These are phyloP conservation scores for Picochlorum sp. DNA, from an alignment of 139 green algal genomes.

Conservation along the genomic window DNA sequence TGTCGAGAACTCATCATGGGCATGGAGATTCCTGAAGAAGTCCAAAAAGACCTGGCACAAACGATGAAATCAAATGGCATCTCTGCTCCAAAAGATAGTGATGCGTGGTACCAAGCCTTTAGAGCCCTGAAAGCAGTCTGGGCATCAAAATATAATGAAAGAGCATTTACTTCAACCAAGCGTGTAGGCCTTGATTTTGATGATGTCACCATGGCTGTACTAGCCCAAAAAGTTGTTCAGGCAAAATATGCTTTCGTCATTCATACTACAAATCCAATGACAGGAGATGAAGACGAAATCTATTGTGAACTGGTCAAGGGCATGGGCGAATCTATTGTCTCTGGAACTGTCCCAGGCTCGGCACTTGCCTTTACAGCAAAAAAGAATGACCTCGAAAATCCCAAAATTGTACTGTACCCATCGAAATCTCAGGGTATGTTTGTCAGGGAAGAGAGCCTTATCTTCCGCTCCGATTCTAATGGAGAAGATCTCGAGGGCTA, in stretches of 20 bases:
- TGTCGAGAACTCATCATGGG: conserved; percentile 36
- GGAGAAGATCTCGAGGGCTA: conserved; percentile 94
- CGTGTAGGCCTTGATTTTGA: conserved; percentile 83
- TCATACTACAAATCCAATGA: conserved; percentile 94
- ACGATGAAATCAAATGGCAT: conserved; percentile 67
- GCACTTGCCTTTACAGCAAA: conserved; percentile 71
- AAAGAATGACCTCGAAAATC: conserved; percentile 64
- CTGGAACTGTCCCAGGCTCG: conserved; percentile 82
- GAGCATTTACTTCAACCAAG: conserved; percentile 65
- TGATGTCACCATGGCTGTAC: conserved; percentile 94
- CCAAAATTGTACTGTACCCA: conserved; percentile 74
- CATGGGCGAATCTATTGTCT: conserved; percentile 91
- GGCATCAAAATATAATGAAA: conserved; percentile 97
- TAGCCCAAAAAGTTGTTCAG: conserved; percentile 86
- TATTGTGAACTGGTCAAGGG: conserved; percentile 94
- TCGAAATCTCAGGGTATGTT: conserved; percentile 88
- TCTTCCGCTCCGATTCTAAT: conserved; percentile 78
- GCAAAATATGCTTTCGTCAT: conserved; percentile 97
- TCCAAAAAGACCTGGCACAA: conserved; percentile 49
- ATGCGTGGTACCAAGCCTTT: conserved; percentile 15
- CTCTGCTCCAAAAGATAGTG: conserved; percentile 39
- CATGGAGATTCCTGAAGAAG: conserved; percentile 43
- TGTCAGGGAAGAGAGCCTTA: conserved; percentile 46
- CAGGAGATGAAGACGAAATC: conserved; percentile 61
- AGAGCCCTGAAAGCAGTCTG: conserved; percentile 70